Conservation (phyloP, 768 basidiomycete species). For the Phaeolepiota aurea region DNA sequence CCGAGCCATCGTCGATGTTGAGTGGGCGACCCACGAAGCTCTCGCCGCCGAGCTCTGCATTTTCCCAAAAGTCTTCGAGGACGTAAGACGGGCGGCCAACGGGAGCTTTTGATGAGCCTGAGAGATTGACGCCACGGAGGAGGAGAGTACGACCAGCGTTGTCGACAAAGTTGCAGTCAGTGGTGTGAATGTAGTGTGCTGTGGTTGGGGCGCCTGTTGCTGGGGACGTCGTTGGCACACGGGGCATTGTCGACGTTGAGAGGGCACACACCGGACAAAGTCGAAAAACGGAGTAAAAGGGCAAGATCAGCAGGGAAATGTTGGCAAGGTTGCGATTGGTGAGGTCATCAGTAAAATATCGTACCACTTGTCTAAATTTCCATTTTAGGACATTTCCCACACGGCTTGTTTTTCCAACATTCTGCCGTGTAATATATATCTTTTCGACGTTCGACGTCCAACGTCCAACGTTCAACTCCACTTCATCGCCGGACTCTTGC, state of each 20-base stretch:
- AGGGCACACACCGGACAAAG: no score
- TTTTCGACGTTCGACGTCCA: no score
- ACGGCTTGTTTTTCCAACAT: not conserved
- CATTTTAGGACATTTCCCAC: not conserved
- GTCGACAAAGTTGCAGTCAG: slow-evolving; percentile 66
- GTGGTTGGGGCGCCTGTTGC: slow-evolving; percentile 42
- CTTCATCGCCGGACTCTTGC: no score
- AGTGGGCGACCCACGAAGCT: slow-evolving; percentile 75
- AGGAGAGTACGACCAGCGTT: slow-evolving; percentile 66
- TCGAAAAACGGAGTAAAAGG: not conserved
- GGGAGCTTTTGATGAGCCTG: slow-evolving; percentile 84
- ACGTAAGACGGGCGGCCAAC: slow-evolving; percentile 57
- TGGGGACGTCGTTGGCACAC: slow-evolving; percentile 48
- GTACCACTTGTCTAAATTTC: not conserved
- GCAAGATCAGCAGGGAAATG: no score
- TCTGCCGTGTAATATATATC: no score
- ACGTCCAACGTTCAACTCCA: no score
- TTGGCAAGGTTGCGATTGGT: no score
- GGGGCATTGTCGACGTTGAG: no score
- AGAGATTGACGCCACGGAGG: slow-evolving; percentile 91
- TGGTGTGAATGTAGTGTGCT: slow-evolving; percentile 55
- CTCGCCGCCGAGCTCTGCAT: slow-evolving; percentile 58
- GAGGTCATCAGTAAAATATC: not conserved
- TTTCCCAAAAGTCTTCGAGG: slow-evolving; percentile 76
- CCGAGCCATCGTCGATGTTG: slow-evolving; percentile 76